These are phyloP conservation scores for Fusarium lateritium DNA, from an alignment of 2,329 filamentous ascomycete genomes.

Conservation along the genomic window DNA sequence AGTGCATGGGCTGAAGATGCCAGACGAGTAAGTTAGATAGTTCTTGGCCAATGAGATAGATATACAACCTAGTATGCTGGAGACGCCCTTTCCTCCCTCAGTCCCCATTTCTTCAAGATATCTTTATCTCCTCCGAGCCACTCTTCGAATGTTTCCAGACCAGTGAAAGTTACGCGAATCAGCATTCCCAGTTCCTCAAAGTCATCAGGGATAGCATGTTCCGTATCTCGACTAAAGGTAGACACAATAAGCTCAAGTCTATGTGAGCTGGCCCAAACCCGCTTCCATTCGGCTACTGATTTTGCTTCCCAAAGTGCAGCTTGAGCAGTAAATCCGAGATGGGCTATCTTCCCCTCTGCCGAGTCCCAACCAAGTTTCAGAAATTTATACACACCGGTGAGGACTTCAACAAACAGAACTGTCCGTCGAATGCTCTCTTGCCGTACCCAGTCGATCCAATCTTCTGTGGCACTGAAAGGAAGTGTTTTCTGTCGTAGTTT, in stretches of 20 bases:
- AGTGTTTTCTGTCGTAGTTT: slow-evolving; percentile 3
- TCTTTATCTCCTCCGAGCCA: slow-evolving; percentile 11
- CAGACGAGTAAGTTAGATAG: neutral
- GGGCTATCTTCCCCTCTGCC: neutral
- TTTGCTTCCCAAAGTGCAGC: slow-evolving; percentile 13
- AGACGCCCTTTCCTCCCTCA: neutral
- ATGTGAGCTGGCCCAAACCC: neutral
- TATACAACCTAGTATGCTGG: neutral
- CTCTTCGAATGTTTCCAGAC: slow-evolving; percentile 19
- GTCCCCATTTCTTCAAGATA: slow-evolving; percentile 13
- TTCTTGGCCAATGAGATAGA: neutral
- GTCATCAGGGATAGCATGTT: slow-evolving; percentile 3
- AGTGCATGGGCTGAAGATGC: slow-evolving; percentile 1
- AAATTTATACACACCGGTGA: slow-evolving; percentile 11
- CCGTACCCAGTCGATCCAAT: slow-evolving; percentile 15
- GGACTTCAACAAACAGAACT: slow-evolving; percentile 8
- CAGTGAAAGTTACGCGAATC: slow-evolving; percentile 1
- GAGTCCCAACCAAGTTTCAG: slow-evolving; percentile 16
- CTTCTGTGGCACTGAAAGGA: neutral
- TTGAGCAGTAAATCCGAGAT: slow-evolving; percentile 21
- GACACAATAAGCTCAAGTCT: slow-evolving; percentile 12
- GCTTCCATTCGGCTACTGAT: slow-evolving; percentile 17
- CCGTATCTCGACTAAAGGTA: slow-evolving; percentile 1
- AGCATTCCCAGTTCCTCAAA: slow-evolving; percentile 13
- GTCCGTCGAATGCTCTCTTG: slow-evolving; percentile 20